Evolutionary conservation across 1,139 yeast genomes (phyloP).

Genomic region (Ogataea hybrid): DNA sequence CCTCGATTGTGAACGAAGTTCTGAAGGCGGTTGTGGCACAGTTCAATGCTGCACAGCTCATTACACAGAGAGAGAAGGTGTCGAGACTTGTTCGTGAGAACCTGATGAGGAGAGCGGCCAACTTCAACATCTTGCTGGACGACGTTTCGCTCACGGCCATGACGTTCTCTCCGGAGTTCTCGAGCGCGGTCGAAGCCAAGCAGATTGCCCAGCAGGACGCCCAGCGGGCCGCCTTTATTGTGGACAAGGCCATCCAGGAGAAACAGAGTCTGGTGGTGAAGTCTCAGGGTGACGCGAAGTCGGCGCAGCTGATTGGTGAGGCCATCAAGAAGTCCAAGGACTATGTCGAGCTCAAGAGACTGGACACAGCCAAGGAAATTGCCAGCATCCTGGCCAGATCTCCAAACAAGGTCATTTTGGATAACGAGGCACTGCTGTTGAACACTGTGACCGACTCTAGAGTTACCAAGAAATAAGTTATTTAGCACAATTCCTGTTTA

Average conservation of each 20-base stretch:
- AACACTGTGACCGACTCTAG: conserved; percentile 78
- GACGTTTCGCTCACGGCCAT: conserved; percentile 94
- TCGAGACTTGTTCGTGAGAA: conserved; percentile 89
- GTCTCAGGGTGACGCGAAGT: conserved; percentile 98
- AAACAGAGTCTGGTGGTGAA: conserved; percentile 94
- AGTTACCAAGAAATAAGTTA: conserved; percentile 23
- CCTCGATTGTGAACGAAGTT: conserved; percentile 96
- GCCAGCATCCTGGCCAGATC: conserved; percentile 81
- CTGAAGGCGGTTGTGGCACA: conserved; percentile 96
- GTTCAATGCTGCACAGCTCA: conserved; percentile 95
- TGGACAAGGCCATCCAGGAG: conserved; percentile 96
- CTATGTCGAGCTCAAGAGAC: conserved; percentile 92
- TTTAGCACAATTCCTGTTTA: conserved; percentile 12
- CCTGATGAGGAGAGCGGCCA: conserved; percentile 85
- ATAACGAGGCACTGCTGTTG: conserved; percentile 86
- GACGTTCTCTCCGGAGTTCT: conserved; percentile 98
- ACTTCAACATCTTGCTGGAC: conserved; percentile 83
- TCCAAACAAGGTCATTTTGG: conserved; percentile 88
- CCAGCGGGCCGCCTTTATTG: conserved; percentile 95
- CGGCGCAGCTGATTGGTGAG: conserved; percentile 98
- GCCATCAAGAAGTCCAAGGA: conserved; percentile 95
- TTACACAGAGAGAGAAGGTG: conserved; percentile 97
- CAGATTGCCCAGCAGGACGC: conserved; percentile 99
- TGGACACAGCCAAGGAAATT: conserved; percentile 96
- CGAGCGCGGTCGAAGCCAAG: conserved; percentile 97